Base-by-base conservation (phyloP, 768 basidiomycete genomes). In the Termitomyces sp. region DNA sequence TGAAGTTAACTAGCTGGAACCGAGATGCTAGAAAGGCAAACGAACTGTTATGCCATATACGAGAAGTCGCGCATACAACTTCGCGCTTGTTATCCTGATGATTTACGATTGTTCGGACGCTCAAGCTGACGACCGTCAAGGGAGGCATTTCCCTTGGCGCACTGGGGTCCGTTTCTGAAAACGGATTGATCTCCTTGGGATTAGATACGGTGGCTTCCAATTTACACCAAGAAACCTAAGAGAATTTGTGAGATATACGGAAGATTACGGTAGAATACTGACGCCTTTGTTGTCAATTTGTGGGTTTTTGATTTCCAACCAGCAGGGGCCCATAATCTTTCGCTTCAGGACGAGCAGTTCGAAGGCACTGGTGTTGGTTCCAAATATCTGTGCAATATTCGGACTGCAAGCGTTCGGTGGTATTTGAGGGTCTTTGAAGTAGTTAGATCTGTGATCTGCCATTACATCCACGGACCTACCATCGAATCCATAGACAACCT, bases 281-380 rank as follows among this genome's bases (percentile, higher is more conserved):
- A 97, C 95, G 2, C 90, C 91, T 72, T 91, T 88, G 64, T 86
- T 74, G 49, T 90, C 91, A 18, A 95, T 74, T 24, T 79, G 73
- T 1, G 89, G 88, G 46, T 88, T 82, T 72, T 89, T 88, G 61
- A 99, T 82, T 56, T 88, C 81, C 45, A 99, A 76, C 97, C 97
- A 99, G 69, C 97, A 98, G 0, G 97, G 95, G 0, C 97, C 97
- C 95, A 98, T 98, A 57, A 98, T 97, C 74, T 95, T 97, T 33
- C 95, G 86, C 72, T 98, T 98, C 46, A 98, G 65, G 2, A 95
- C 95, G 20, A 99, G 82, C 10, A 93, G 76, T 69, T 98, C 97
- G 64, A 99, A 99, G 0, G 96, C 89, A 53, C 77, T 92, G 5
- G 95, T 96, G 63, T 86, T 95, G 3, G 95, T 90, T 13, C 97